Evolutionary conservation across 306 rosid species (phyloP).

Genomic region (Hippophae rhamnoides): DNA sequence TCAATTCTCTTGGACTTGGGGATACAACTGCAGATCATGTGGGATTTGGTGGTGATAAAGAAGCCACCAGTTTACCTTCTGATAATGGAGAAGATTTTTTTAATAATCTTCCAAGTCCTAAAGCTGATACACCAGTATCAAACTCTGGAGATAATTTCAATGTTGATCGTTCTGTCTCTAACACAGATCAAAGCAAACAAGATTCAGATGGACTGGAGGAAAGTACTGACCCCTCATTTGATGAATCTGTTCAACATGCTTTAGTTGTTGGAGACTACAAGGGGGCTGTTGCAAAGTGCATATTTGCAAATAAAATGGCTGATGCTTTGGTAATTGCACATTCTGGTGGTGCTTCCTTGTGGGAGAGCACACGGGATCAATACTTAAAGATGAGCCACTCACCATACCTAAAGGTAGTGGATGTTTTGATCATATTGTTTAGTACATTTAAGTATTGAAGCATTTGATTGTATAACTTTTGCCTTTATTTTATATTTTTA

Average conservation of each 20-base stretch:
- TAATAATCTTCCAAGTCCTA: slow-evolving; percentile 96
- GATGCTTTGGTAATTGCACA: slow-evolving; percentile 98
- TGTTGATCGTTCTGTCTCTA: slow-evolving; percentile 32
- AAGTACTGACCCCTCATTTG: slow-evolving; percentile 63
- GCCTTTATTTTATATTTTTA: not conserved
- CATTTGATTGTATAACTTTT: not conserved
- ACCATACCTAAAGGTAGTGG: slow-evolving; percentile 81
- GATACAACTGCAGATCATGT: slow-evolving; percentile 30
- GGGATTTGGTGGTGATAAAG: slow-evolving; percentile 40
- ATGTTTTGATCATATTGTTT: slow-evolving; percentile 8
- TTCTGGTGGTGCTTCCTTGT: slow-evolving; percentile 73
- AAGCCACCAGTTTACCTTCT: slow-evolving; percentile 31
- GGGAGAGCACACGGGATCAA: slow-evolving; percentile 93
- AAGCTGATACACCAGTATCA: slow-evolving; percentile 77
- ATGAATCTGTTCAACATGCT: slow-evolving; percentile 86
- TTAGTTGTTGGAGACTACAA: slow-evolving; percentile 90
- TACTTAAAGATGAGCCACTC: slow-evolving; percentile 69
- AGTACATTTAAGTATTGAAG: not conserved
- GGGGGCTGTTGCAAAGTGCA: slow-evolving; percentile 85
- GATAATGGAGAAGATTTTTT: slow-evolving; percentile 98
- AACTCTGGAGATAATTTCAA: slow-evolving; percentile 48
- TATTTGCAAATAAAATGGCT: slow-evolving; percentile 76
- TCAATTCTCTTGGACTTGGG: slow-evolving; percentile 55
- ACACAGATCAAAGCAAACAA: slow-evolving; percentile 48
- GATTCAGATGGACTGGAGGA: slow-evolving; percentile 56